Conservation (phyloP, 176 grass and related monocot species). For the Stipa capillata region DNA sequence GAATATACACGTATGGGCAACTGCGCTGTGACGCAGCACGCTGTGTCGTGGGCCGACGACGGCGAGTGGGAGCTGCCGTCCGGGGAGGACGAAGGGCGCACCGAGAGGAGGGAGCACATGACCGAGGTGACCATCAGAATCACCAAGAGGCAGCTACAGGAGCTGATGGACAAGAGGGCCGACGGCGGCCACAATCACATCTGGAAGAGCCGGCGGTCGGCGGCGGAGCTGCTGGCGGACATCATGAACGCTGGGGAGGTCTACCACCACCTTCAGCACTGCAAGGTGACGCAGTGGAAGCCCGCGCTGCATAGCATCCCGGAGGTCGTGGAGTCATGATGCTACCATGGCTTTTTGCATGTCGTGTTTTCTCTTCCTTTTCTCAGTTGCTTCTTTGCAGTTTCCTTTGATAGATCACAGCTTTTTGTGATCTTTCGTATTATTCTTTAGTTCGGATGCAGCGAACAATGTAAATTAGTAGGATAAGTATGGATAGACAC, state of each 20-base stretch:
- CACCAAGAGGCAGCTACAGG: constrained; percentile 47
- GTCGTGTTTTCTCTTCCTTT: neutral
- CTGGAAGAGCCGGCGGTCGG: constrained; percentile 11
- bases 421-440: neutral
- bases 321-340: constrained; percentile 38
- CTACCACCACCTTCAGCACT: constrained; percentile 25
- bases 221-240: constrained; percentile 36
- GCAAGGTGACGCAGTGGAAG: constrained; percentile 37
- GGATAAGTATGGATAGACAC: neutral
- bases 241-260: constrained; percentile 60
- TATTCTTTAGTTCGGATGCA: constrained; percentile 1
- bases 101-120: neutral
- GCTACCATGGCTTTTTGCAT: neutral
- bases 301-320: constrained; percentile 59
- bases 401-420: neutral
- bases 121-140: constrained; percentile 67
- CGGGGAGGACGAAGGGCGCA: neutral
- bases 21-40: constrained; percentile 43
- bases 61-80: constrained; percentile 39
- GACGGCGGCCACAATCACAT: neutral
- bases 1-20: constrained; percentile 31
- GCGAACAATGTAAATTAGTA: constrained; percentile 24
- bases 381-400: neutral
- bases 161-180: constrained; percentile 33
- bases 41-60: constrained; percentile 54